phyloP scores from a whole-genome alignment of 371 early-diverging fungal genomes.

The Rhizopus stolonifer region DNA sequence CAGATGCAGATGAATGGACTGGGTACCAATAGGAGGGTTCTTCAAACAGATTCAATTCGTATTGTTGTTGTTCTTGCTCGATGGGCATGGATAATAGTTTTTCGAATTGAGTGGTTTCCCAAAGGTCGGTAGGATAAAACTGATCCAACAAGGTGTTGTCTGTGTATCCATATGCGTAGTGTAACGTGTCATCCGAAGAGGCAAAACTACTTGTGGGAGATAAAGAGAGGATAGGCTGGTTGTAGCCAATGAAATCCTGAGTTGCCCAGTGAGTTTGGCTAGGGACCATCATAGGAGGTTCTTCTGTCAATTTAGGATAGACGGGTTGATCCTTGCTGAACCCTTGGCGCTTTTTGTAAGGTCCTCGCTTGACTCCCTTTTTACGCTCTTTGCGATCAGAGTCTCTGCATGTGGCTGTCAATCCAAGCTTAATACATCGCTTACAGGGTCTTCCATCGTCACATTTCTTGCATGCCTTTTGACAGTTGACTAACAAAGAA shows the following conservation, averaged over 20 bases:
- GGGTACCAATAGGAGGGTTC: constrained; percentile 4
- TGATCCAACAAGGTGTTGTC: constrained; percentile 4
- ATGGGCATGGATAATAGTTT: background rate
- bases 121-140: background rate
- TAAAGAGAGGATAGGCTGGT: constrained; percentile 4
- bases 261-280: background rate
- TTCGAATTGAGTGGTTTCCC: background rate
- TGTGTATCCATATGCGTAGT: constrained; percentile 11
- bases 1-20: constrained; percentile 1
- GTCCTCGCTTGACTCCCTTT: constrained; percentile 83
- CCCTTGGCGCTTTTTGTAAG: constrained; percentile 63
- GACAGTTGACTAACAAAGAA: constrained; percentile 70
- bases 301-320: constrained; percentile 27
- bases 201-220: constrained; percentile 9
- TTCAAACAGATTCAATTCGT: constrained; percentile 1
- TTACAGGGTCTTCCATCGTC: constrained; percentile 85
- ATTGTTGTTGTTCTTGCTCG: constrained; percentile 1
- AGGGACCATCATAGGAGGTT: constrained; percentile 20
- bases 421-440: constrained; percentile 77
- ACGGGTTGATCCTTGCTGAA: constrained; percentile 22
- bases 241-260: background rate
- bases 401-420: constrained; percentile 73
- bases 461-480: constrained; percentile 93
- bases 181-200: constrained; percentile 16
- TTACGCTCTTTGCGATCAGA: constrained; percentile 84